Conservation (phyloP, 179 eudicot species). For the Beta lomatogona region DNA sequence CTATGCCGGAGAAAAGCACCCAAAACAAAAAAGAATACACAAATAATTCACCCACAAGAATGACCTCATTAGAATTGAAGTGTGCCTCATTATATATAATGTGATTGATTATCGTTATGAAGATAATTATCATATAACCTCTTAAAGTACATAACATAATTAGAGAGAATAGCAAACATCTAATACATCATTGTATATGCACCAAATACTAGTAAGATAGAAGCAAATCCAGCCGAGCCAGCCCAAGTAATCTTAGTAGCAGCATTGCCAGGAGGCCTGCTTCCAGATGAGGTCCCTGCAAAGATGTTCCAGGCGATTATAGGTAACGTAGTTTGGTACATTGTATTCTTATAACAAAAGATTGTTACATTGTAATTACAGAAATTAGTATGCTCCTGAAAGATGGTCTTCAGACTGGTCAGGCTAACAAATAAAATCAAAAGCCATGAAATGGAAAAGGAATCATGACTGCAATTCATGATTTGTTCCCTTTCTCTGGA, state of each 20-base stretch:
- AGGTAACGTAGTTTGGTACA: background rate
- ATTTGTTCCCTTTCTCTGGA: background rate
- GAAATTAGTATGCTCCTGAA: too few species aligned
- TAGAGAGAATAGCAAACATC: background rate
- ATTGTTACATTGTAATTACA: background rate
- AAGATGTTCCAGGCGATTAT: background rate
- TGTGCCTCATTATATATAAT: background rate
- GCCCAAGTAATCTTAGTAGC: background rate
- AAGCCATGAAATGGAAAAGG: background rate
- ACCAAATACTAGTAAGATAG: background rate
- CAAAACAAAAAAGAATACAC: too few species aligned
- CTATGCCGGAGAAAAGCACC: too few species aligned
- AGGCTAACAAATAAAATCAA: too few species aligned
- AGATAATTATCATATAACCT: background rate
- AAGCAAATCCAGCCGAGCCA: background rate
- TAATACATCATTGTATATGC: conserved; percentile 10
- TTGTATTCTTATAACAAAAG: background rate
- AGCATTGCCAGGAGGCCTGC: conserved; percentile 12
- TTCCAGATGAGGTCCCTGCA: conserved; percentile 2
- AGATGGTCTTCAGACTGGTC: too few species aligned
- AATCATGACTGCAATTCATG: background rate
- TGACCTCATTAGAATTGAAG: background rate
- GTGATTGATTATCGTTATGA: background rate
- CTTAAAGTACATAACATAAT: background rate
- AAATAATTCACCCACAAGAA: too few species aligned